These are phyloP conservation scores for Venturia asperata DNA, from an alignment of 2,329 filamentous ascomycete species.

Conservation along the genomic window DNA sequence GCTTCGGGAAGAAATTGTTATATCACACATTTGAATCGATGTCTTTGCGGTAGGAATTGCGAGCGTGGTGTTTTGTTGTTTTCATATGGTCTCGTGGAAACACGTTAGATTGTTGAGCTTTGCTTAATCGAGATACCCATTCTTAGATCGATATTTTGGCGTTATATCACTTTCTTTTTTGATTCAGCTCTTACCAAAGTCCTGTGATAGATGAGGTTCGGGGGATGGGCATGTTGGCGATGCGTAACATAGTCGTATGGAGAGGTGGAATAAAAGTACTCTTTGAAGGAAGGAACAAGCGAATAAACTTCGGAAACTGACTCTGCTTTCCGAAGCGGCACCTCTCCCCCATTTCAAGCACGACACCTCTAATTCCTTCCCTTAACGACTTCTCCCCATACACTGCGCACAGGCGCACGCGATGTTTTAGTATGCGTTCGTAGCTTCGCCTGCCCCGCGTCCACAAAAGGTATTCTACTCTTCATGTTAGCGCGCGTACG, in stretches of 20 bases:
- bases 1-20: not conserved
- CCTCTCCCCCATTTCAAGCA: not conserved
- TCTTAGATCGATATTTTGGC: not conserved
- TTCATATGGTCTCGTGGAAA: not conserved
- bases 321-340: not conserved
- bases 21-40: not conserved
- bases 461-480: not conserved
- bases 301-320: not conserved
- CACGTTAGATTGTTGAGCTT: no score
- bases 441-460: not conserved
- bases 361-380: not conserved
- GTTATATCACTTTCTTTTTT: not conserved
- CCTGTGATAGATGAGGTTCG: not conserved
- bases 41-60: not conserved
- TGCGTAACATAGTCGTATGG: not conserved
- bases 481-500: not conserved
- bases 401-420: not conserved
- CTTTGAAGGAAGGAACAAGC: not conserved
- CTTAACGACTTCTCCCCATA: not conserved
- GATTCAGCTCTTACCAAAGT: not conserved
- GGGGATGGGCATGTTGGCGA: not conserved
- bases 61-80: slow-evolving; percentile 5
- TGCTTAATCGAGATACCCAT: not conserved
- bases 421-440: not conserved
- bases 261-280: no score